Base-by-base conservation (phyloP, 305 asterid genomes). In the Fraxinus paxiana region DNA sequence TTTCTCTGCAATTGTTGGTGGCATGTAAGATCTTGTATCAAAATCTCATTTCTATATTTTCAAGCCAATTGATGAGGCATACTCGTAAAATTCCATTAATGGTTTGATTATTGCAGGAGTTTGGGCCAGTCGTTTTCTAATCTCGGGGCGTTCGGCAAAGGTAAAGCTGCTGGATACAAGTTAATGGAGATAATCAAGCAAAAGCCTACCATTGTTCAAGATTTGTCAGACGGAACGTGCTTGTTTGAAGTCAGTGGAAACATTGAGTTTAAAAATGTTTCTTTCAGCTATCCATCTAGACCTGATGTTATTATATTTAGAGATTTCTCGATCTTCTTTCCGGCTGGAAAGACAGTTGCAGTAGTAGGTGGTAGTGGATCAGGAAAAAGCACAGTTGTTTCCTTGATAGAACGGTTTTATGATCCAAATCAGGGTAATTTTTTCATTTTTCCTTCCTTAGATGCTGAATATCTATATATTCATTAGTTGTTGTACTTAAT, bases 301-400 rank as follows among this genome's bases (percentile, higher is more conserved):
- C 98, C 98, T 12, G 99, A 96, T 85, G 98, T 94, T 56, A 80
- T 94, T 80, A 92, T 96, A 88, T 96, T 96, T 83, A 77, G 98
- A 86, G 92, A 93, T 81, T 96, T 96, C 85, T 93, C 97, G 78
- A 92, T 94, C 84, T 91, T 90, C 90, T 96, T 96, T 84, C 98
- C 97, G 15, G 99, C 99, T 13, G 99, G 98, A 48, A 96, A 94
- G 84, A 96, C 98, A 0, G 92, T 93, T 69, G 99, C 99, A 5
- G 98, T 96, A 26, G 99, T 96, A 38, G 99, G 99, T 34, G 99
- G 99, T 72, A 96, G 98, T 78, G 99, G 99, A 77, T 96, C 99
- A 0, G 99, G 99, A 75, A 96, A 96, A 89, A 96, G 98, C 89
- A 96, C 99, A 0, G 97, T 96, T 6, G 94, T 96, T 80, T 94